A percentile compares a stretch with the other conserved stretches of the same genome.
Conservation (phyloP, 2,329 filamentous ascomycete genomes). For the Sporothrix luriei region DNA sequence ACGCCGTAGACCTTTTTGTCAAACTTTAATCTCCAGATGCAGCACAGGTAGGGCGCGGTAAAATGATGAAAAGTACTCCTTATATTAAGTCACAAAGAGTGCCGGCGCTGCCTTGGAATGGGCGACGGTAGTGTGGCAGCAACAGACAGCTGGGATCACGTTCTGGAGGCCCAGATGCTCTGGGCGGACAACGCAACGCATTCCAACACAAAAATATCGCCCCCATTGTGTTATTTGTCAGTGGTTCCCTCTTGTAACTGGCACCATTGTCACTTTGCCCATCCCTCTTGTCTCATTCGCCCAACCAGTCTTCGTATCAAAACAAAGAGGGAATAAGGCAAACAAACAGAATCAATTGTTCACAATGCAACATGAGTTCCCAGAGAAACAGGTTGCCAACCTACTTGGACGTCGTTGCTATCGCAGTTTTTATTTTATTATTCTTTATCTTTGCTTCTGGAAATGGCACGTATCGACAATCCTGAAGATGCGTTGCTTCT, state of each 20-base stretch:
- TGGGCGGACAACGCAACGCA: constrained; percentile 12
- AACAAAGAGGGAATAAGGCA: constrained; percentile 20
- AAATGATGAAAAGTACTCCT: background rate
- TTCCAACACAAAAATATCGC: constrained; percentile 6
- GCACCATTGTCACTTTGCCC: background rate
- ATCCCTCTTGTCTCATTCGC: constrained; percentile 7
- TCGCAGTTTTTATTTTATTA: background rate
- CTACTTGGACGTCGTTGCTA: background rate
- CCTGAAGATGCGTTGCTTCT: background rate
- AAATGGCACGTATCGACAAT: background rate
- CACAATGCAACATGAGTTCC: constrained; percentile 1
- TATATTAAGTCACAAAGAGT: background rate
- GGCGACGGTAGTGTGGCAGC: constrained; percentile 9
- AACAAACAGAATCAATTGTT: background rate
- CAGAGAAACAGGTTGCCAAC: background rate
- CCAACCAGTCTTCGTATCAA: constrained; percentile 9
- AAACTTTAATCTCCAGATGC: background rate
- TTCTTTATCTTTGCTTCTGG: background rate
- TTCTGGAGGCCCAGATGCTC: background rate
- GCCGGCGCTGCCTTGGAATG: background rate
- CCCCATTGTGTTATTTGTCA: background rate
- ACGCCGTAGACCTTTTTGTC: no score
- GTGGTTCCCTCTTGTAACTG: background rate
- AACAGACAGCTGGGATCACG: background rate
- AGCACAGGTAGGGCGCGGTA: constrained; percentile 3